Conservation (phyloP, 345 rosid genomes). For the Tarenaya hassleriana region DNA sequence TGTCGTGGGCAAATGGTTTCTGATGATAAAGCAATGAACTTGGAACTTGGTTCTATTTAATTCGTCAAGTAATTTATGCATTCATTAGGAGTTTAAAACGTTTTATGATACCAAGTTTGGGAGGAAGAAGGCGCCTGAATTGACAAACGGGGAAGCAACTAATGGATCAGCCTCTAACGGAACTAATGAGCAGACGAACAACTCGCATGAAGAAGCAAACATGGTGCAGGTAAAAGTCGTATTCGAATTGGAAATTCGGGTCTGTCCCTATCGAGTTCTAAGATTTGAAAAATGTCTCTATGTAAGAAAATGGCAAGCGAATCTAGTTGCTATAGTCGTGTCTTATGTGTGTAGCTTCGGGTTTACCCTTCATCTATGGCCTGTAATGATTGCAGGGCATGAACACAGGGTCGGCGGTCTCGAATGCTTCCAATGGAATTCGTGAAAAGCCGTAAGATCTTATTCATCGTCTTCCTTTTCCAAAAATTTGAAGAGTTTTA, state of each 20-base stretch:
- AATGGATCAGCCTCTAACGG: slow-evolving; percentile 39
- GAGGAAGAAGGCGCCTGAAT: slow-evolving; percentile 55
- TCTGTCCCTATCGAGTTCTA: neutral
- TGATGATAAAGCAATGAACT: neutral
- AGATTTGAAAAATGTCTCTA: no score
- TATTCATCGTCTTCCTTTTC: neutral
- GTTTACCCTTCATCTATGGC: slow-evolving; percentile 4
- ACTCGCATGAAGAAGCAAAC: slow-evolving; percentile 51
- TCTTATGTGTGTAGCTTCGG: no score
- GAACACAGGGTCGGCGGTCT: slow-evolving; percentile 28
- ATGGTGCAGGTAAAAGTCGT: slow-evolving; percentile 42
- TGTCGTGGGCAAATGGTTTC: neutral
- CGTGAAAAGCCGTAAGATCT: slow-evolving; percentile 54
- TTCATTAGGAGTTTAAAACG: slow-evolving; percentile 68
- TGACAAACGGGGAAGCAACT: slow-evolving; percentile 33
- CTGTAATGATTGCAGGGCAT: slow-evolving; percentile 35
- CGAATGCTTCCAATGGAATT: slow-evolving; percentile 35
- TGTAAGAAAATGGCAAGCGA: no score
- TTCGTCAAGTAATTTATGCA: slow-evolving; percentile 12
- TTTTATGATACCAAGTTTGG: slow-evolving; percentile 89
- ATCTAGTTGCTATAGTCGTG: no score
- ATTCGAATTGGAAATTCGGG: neutral
- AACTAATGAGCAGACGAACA: slow-evolving; percentile 37
- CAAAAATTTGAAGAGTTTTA: slow-evolving; percentile 5
- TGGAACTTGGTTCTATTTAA: neutral